Base-by-base conservation (phyloP, 2,329 filamentous ascomycete genomes). In the Phoma sp. region DNA sequence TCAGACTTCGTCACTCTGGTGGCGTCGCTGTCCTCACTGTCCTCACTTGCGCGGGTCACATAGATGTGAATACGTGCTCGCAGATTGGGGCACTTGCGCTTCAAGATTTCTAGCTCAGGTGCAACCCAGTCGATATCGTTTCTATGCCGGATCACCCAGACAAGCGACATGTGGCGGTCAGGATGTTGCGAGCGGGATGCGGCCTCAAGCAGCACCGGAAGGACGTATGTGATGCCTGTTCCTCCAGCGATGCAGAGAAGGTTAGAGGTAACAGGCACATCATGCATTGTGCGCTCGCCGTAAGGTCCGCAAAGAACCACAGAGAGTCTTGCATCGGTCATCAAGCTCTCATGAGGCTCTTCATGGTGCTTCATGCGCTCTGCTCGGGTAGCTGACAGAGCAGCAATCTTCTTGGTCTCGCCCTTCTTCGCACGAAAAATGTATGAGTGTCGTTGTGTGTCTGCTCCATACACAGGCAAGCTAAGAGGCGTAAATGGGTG, bases 401-500 rank as follows among this genome's bases (percentile, higher is more conserved):
- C 60, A n/a, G 71, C 67, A 14, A 74, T 69, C 35, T 67, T 67
- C 37, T 59, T 62, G 3, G 71, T 74, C 41, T 74, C 70, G 10
- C 71, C 71, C 36, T 66, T 67, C 36, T 67, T 68, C 11, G 70
- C 67, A 38, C 71, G 71, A 61, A 73, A 73, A 23, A 74, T 67
- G 59, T 74, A 74, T 2, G 65, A 68, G 50, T 74, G 71, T 7
- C 52, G 49, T 51, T 68, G 68, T 11, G 57, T 56, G 22, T 67
- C 61, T 10, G 64, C 55, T 13, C 66, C 64, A 13, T 58, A 66
- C 0, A 68, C 52, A 2, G 67, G 67, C 4, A 58, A 59, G 18
- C 65, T 70, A 48, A 67, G 67, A 6, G 63, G 67, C 4, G 86
- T 76, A 66, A 90, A 89, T 0, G 88, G 88, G 64, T 91, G 88